Evolutionary conservation across 805 yeast species (phyloP).

Genomic region (Citeromyces matritensis): DNA sequence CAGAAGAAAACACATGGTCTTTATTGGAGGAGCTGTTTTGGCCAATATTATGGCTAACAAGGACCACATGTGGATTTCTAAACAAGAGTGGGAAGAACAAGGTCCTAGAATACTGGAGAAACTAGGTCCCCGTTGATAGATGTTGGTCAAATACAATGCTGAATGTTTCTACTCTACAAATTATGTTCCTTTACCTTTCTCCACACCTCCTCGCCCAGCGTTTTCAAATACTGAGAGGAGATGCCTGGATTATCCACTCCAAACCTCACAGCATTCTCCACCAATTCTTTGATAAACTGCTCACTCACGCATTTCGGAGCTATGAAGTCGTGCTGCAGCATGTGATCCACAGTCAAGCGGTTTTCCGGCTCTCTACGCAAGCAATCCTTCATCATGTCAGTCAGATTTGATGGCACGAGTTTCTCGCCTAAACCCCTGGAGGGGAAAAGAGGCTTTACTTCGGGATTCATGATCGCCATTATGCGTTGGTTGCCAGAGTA

Average conservation of each 20-base stretch:
- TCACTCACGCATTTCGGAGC: conserved; percentile 63
- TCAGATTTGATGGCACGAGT: conserved; percentile 51
- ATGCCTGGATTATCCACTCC: conserved; percentile 31
- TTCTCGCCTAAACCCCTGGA: conserved; percentile 42
- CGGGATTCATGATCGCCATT: conserved; percentile 77
- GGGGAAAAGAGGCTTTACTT: conserved; percentile 55
- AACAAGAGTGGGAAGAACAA: conserved; percentile 95
- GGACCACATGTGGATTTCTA: conserved; percentile 95
- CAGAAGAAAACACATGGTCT: conserved; percentile 97
- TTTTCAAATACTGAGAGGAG: conserved; percentile 21
- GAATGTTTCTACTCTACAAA: conserved; percentile 1
- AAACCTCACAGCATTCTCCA: conserved; percentile 62
- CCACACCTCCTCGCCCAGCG: conserved; percentile 44
- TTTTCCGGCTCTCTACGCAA: conserved; percentile 53
- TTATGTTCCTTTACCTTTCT: conserved; percentile 18
- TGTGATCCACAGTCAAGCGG: conserved; percentile 49
- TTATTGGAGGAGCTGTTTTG: conserved; percentile 95
- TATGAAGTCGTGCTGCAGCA: conserved; percentile 49
- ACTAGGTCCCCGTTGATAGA: conserved; percentile 72
- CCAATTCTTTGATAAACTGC: conserved; percentile 50
- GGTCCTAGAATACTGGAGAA: conserved; percentile 78
- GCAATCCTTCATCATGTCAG: conserved; percentile 62
- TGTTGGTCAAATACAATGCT: neutral
- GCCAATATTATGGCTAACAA: conserved; percentile 98
- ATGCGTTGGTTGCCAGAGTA: conserved; percentile 66